Conservation (phyloP, 345 rosid genomes). For the Euphorbia peplus region DNA sequence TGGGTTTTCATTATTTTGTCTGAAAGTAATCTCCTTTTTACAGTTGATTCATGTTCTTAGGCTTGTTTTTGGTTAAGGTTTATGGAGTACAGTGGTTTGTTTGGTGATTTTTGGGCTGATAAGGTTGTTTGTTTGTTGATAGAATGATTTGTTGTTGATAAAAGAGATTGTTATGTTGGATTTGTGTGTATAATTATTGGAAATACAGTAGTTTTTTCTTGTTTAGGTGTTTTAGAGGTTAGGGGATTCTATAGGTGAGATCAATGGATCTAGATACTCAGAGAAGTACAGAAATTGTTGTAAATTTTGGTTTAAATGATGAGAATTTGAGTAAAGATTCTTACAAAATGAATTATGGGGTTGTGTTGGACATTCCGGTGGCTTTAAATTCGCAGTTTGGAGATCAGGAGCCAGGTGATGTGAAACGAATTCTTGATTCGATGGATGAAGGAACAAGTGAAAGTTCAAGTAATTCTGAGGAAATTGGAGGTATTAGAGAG, state of each 20-base stretch:
- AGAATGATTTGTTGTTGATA: too few relatives aligned
- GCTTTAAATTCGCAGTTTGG: slow-evolving; percentile 3
- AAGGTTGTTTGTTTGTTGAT: neutral
- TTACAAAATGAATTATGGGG: neutral
- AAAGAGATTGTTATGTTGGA: neutral
- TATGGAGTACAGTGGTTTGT: neutral
- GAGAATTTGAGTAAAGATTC: slow-evolving; percentile 6
- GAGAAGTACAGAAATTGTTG: neutral
- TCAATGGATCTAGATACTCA: slow-evolving; percentile 38
- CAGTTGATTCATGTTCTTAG: neutral
- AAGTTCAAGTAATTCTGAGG: slow-evolving; percentile 22
- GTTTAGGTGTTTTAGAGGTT: slow-evolving; percentile 13
- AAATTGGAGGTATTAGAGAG: slow-evolving; percentile 15
- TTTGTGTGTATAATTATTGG: neutral
- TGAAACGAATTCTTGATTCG: slow-evolving; percentile 15
- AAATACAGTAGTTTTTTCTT: too few relatives aligned
- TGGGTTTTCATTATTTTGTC: slow-evolving; percentile 3
- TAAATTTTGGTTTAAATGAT: neutral
- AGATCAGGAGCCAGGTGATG: slow-evolving; percentile 11
- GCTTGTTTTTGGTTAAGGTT: neutral
- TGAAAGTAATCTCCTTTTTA: slow-evolving; percentile 2
- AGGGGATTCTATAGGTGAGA: slow-evolving; percentile 6
- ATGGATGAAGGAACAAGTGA: slow-evolving; percentile 16
- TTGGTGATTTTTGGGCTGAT: neutral
- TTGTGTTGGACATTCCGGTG: neutral